Conservation (phyloP, 805 yeast species). For the Torulaspora gathmanii region DNA sequence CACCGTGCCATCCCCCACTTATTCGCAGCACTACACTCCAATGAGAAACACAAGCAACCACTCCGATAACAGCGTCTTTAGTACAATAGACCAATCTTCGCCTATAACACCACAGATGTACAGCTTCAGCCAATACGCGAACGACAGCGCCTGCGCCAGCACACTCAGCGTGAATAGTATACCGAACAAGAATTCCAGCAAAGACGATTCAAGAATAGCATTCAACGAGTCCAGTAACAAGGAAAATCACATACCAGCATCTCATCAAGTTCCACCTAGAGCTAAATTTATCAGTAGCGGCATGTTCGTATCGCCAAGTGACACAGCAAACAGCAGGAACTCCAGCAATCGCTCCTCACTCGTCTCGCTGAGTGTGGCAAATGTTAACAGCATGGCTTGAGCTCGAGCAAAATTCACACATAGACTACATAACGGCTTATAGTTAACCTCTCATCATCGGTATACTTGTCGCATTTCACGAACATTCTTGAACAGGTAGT, state of each 20-base stretch:
- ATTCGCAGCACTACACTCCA: slow-evolving; percentile 32
- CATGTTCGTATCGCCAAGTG: slow-evolving; percentile 28
- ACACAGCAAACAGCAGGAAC: slow-evolving; percentile 21
- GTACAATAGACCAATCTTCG: slow-evolving; percentile 28
- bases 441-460: background rate
- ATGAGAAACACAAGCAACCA: slow-evolving; percentile 32
- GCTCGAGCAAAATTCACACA: background rate
- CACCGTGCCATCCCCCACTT: slow-evolving; percentile 31
- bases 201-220: slow-evolving; percentile 3
- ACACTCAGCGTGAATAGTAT: slow-evolving; percentile 30
- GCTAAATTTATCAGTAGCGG: slow-evolving; percentile 30
- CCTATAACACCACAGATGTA: slow-evolving; percentile 35
- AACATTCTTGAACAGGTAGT: slow-evolving; percentile 1
- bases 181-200: slow-evolving; percentile 14
- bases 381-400: slow-evolving; percentile 11
- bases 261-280: slow-evolving; percentile 28
- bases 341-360: slow-evolving; percentile 29
- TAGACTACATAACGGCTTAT: background rate
- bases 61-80: slow-evolving; percentile 34
- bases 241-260: slow-evolving; percentile 24
- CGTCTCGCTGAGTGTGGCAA: slow-evolving; percentile 24
- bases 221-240: slow-evolving; percentile 20
- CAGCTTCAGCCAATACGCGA: slow-evolving; percentile 27
- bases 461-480: slow-evolving; percentile 4
- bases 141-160: slow-evolving; percentile 29